Percentiles rank a stretch among this genome's conserved stretches.
Evolutionary conservation across 225 moss, liverwort and hornwort species (phyloP).

Genomic region (Pseudisothecium myosuroides): DNA sequence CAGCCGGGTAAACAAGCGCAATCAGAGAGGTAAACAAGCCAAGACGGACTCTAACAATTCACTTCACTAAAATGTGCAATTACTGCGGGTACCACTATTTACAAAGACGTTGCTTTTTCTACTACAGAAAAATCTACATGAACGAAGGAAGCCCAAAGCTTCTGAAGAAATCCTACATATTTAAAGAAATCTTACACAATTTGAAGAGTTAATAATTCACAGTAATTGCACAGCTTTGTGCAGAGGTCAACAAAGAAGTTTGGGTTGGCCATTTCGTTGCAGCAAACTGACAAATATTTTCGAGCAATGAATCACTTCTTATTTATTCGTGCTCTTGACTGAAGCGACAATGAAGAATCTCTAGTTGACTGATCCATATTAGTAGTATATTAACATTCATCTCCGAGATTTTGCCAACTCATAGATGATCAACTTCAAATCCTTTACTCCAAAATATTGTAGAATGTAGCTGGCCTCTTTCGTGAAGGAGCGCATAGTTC

Average conservation of each 20-base stretch:
- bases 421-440: neutral
- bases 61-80: neutral
- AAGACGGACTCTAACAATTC: neutral
- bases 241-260: neutral
- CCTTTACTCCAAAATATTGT: conserved; percentile 45
- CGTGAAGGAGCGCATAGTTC: conserved; percentile 32
- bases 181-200: neutral
- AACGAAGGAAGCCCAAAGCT: neutral
- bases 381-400: neutral
- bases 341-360: neutral
- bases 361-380: neutral
- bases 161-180: neutral
- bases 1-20: neutral
- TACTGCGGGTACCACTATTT: neutral
- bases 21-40: neutral
- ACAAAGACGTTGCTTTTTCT: neutral
- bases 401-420: neutral
- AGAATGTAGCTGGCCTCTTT: conserved; percentile 52
- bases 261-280: neutral
- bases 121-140: neutral
- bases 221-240: neutral
- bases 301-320: neutral
- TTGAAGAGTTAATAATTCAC: neutral
- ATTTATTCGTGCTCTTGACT: neutral
- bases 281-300: neutral